Conservation (phyloP, 805 yeast species). For the Suhomyces faveliae region DNA sequence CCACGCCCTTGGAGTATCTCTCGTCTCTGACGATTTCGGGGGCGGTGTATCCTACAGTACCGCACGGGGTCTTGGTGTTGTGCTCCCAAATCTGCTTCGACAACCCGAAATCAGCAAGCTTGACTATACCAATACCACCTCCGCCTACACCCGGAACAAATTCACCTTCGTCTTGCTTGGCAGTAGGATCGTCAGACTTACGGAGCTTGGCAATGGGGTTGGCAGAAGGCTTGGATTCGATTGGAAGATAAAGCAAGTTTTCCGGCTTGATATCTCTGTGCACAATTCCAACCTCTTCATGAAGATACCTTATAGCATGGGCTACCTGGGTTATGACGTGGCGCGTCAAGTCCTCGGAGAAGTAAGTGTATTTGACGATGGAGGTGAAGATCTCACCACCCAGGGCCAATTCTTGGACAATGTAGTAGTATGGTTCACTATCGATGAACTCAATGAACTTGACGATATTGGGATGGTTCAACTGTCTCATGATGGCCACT, state of each 20-base stretch:
- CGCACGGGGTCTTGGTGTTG: conserved; percentile 95
- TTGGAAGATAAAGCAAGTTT: conserved; percentile 64
- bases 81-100: conserved; percentile 87
- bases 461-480: conserved; percentile 64
- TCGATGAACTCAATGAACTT: conserved; percentile 65
- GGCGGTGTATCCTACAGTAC: conserved; percentile 97
- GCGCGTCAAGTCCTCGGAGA: conserved; percentile 63
- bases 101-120: conserved; percentile 93
- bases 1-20: conserved; percentile 88
- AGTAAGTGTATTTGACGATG: conserved; percentile 73
- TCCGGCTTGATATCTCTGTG: conserved; percentile 86
- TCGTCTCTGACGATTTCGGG: conserved; percentile 97
- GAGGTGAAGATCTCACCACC: conserved; percentile 84
- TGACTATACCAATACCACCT: conserved; percentile 86
- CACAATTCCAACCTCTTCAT: conserved; percentile 71
- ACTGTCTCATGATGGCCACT: conserved; percentile 69
- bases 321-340: conserved; percentile 66
- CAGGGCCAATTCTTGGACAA: conserved; percentile 67
- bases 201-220: conserved; percentile 42
- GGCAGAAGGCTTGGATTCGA: conserved; percentile 47
- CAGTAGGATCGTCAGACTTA: conserved; percentile 63
- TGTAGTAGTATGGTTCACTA: conserved; percentile 57
- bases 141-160: conserved; percentile 82
- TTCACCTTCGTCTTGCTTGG: conserved; percentile 84
- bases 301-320: conserved; percentile 64